These are phyloP conservation scores for Talaromyces liani DNA, from an alignment of 495 filamentous ascomycete genomes.

Conservation along the genomic window DNA sequence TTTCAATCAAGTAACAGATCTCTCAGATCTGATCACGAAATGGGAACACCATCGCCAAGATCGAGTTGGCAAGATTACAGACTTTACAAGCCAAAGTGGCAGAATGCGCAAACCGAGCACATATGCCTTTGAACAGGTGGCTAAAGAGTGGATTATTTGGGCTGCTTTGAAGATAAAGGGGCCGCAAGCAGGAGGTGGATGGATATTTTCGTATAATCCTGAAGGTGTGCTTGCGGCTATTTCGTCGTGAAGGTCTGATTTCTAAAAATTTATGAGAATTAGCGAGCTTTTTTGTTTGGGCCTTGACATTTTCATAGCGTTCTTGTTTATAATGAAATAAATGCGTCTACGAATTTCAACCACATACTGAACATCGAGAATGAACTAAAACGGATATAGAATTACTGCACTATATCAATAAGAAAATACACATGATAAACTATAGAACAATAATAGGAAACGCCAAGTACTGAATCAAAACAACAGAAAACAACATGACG, in stretches of 20 bases:
- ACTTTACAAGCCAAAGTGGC: too few relatives aligned
- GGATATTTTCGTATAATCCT: background rate
- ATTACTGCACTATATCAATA: background rate
- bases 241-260: background rate
- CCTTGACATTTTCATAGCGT: background rate
- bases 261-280: background rate
- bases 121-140: too few relatives aligned
- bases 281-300: background rate
- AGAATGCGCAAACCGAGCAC: too few relatives aligned
- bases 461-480: conserved; percentile 14
- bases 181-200: background rate
- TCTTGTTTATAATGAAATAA: background rate
- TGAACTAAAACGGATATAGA: background rate
- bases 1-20: too few relatives aligned
- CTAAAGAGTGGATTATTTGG: too few relatives aligned
- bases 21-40: too few relatives aligned
- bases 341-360: background rate
- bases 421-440: background rate
- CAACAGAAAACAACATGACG: conserved; percentile 13
- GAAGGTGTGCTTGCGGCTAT: background rate
- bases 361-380: background rate
- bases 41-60: too few relatives aligned
- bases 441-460: background rate
- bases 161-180: too few relatives aligned
- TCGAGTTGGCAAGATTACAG: too few relatives aligned